Conservation (phyloP, 495 filamentous ascomycete species). For the Talaromyces ruber region DNA sequence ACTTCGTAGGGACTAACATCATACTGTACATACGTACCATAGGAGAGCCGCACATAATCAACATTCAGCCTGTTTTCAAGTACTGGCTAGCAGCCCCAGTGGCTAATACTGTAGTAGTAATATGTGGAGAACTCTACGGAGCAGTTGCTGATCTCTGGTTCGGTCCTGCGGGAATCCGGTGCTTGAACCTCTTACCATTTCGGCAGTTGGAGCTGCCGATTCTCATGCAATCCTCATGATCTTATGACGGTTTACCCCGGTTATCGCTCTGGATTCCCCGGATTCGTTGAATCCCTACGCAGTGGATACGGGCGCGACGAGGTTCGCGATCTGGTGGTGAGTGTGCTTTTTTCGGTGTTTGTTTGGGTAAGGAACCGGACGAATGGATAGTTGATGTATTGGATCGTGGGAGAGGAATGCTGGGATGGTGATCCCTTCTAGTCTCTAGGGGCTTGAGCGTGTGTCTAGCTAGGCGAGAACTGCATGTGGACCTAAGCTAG, state of each 20-base stretch:
- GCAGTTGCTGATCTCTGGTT: not conserved
- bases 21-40: too few species aligned
- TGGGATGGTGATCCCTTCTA: not conserved
- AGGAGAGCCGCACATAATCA: not conserved
- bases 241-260: not conserved
- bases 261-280: not conserved
- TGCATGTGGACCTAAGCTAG: not conserved
- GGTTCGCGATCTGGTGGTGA: not conserved
- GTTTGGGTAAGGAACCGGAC: not conserved
- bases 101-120: too few species aligned
- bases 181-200: not conserved
- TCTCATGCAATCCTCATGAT: not conserved
- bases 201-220: not conserved
- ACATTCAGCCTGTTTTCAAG: not conserved
- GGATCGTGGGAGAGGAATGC: too few species aligned
- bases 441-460: not conserved
- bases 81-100: not conserved
- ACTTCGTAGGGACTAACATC: not conserved
- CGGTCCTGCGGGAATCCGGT: not conserved
- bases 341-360: not conserved
- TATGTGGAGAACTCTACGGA: not conserved
- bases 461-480: not conserved
- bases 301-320: not conserved
- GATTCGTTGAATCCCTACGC: not conserved
- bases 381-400: not conserved